Conservation (phyloP, 2,329 filamentous ascomycete species). For the Elsinoe arachidis region DNA sequence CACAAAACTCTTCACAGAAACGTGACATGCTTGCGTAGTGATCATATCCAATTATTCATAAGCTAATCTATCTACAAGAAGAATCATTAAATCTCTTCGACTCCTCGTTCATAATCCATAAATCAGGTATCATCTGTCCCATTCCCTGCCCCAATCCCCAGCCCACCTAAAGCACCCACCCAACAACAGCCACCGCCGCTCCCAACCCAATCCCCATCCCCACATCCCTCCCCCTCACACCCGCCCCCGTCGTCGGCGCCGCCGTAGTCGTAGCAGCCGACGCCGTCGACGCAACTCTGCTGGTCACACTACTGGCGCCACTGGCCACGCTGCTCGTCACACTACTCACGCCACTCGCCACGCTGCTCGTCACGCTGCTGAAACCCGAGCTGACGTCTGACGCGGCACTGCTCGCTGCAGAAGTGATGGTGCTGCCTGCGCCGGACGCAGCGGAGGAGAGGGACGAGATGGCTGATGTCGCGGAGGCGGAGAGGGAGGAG, state of each 20-base stretch:
- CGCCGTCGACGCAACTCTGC: neutral
- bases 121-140: slow-evolving; percentile 2
- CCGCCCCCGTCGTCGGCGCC: slow-evolving; percentile 13
- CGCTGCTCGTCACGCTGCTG: neutral
- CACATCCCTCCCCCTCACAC: slow-evolving; percentile 1
- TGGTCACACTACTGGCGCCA: neutral
- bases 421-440: neutral
- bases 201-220: neutral
- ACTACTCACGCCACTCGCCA: neutral
- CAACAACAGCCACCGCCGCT: neutral
- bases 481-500: slow-evolving; percentile 6
- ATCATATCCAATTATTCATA: neutral
- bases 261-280: slow-evolving; percentile 13
- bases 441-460: neutral
- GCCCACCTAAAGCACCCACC: neutral
- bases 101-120: slow-evolving; percentile 4
- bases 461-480: neutral
- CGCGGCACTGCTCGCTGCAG: neutral
- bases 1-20: neutral
- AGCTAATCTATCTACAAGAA: neutral
- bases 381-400: neutral
- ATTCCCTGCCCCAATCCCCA: neutral
- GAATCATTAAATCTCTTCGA: neutral
- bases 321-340: neutral
- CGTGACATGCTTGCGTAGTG: neutral